phyloP scores from a whole-genome alignment of 2,329 filamentous ascomycete genomes.

The Chaetomium sp. region DNA sequence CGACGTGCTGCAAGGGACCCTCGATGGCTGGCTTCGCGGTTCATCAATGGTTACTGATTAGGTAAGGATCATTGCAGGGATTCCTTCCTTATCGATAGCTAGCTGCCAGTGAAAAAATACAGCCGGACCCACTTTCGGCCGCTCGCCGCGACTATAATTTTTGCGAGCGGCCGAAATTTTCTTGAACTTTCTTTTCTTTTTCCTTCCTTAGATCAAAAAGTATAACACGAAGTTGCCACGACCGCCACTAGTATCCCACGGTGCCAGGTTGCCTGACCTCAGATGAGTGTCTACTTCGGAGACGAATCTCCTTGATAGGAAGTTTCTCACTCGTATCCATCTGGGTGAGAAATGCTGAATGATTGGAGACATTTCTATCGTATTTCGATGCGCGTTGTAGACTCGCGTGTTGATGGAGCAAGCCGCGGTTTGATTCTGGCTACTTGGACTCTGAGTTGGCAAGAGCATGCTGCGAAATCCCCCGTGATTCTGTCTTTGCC shows the following conservation, averaged over 20 bases:
- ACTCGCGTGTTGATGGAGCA: too few relatives aligned
- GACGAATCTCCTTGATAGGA: slow-evolving; percentile 57
- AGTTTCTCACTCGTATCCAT: slow-evolving; percentile 45
- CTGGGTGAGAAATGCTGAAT: slow-evolving; percentile 53
- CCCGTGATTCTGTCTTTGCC: too few relatives aligned
- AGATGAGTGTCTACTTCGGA: slow-evolving; percentile 47
- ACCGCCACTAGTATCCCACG: slow-evolving; percentile 53
- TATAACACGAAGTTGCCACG: slow-evolving; percentile 54
- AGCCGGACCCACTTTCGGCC: slow-evolving; percentile 7
- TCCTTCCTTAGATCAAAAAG: slow-evolving; percentile 55
- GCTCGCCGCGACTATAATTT: slow-evolving; percentile 10
- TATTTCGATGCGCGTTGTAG: neutral
- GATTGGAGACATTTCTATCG: slow-evolving; percentile 47
- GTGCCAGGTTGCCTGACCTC: slow-evolving; percentile 57
- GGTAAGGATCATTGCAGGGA: neutral
- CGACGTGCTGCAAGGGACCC: neutral
- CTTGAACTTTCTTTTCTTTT: slow-evolving; percentile 37
- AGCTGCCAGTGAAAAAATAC: neutral
- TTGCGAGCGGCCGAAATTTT: slow-evolving; percentile 25
- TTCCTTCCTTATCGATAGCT: neutral
- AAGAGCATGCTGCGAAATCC: neutral
- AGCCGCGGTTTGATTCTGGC: too few relatives aligned
- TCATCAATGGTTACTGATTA: neutral
- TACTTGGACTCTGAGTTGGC: neutral
- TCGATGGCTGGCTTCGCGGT: neutral